Conservation (phyloP, 768 basidiomycete species). For the Termitomyces eurrhizus region DNA sequence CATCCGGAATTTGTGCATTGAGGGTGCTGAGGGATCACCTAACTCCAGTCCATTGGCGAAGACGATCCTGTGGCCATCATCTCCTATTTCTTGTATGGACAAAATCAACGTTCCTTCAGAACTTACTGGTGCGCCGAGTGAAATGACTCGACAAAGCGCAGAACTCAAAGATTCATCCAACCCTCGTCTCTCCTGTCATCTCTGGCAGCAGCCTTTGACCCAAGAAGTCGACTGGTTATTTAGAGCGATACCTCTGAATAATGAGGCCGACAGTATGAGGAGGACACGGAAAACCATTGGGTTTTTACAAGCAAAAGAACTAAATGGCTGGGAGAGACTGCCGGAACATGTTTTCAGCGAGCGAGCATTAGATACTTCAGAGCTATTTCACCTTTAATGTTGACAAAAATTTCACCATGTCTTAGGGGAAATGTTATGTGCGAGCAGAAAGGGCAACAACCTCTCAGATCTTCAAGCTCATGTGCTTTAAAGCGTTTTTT, state of each 20-base stretch:
- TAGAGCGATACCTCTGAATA: background rate
- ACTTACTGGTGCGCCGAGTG: too few species aligned
- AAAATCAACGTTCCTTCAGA: background rate
- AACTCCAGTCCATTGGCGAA: background rate
- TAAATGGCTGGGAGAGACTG: background rate
- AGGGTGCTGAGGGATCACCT: background rate
- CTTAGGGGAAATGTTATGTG: too few species aligned
- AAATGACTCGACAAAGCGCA: too few species aligned
- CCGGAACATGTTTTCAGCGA: background rate
- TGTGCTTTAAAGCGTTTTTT: too few species aligned
- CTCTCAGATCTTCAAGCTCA: too few species aligned
- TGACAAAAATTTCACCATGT: background rate
- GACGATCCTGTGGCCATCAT: background rate
- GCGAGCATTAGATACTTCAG: background rate
- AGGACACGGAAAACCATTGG: background rate
- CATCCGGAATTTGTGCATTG: background rate
- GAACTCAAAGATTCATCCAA: background rate
- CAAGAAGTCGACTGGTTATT: background rate
- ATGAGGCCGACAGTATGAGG: background rate
- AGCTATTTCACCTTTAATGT: background rate
- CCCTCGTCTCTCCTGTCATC: background rate
- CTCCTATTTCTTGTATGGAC: background rate
- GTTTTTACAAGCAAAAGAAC: background rate
- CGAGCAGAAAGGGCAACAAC: too few species aligned
- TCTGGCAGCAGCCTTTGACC: background rate